phyloP scores from a whole-genome alignment of 2,329 filamentous ascomycete genomes.

The Apiospora aurea region DNA sequence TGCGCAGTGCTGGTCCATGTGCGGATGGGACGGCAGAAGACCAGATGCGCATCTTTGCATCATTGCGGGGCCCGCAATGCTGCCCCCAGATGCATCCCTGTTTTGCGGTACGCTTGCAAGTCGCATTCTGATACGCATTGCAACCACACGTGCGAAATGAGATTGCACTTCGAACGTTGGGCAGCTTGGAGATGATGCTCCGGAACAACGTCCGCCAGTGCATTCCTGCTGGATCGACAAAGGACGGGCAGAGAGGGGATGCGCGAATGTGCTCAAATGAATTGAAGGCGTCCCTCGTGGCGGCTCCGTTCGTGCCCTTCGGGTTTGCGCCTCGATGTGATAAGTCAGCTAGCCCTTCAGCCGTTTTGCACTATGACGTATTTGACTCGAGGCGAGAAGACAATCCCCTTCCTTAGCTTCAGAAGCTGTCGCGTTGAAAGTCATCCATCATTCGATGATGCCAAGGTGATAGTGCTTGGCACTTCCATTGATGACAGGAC shows the following conservation, averaged over 20 bases:
- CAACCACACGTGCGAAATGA: neutral
- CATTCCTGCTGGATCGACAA: neutral
- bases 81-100: constrained; percentile 14
- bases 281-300: neutral
- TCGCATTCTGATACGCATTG: neutral
- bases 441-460: constrained; percentile 5
- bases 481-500: neutral
- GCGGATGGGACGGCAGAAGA: constrained; percentile 14
- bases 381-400: constrained; percentile 9
- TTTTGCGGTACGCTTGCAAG: neutral
- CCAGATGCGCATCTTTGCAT: constrained; percentile 19
- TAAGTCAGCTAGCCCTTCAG: neutral
- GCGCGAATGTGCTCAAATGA: neutral
- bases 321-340: neutral
- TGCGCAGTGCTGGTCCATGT: constrained; percentile 8
- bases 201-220: neutral
- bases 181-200: constrained; percentile 2
- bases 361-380: constrained; percentile 8
- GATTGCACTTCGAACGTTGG: neutral
- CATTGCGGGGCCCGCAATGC: neutral
- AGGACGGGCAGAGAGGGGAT: neutral
- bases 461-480: constrained; percentile 8
- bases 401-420: neutral
- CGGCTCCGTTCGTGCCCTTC: neutral
- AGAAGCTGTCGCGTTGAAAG: neutral